Evolutionary conservation across 2,329 filamentous ascomycete genomes (phyloP).

Genomic region (Hymenoscyphus repandus): DNA sequence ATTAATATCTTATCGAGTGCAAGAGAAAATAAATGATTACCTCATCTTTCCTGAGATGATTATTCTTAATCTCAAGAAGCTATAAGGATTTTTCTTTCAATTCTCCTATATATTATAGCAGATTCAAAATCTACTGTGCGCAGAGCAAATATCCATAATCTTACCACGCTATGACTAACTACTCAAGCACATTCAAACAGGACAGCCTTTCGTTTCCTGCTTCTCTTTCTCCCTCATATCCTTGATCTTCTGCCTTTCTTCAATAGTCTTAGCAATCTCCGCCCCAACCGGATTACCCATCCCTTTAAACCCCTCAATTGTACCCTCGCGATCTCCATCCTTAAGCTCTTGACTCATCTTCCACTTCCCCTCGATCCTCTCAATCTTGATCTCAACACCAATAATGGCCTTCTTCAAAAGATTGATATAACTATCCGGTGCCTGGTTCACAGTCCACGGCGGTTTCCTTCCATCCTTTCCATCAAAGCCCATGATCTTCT

Average conservation of each 20-base stretch:
- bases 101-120: not conserved
- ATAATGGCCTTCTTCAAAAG: slow-evolving; percentile 54
- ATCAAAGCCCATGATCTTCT: slow-evolving; percentile 50
- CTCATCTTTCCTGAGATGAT: not conserved
- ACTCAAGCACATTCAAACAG: not conserved
- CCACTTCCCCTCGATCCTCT: slow-evolving; percentile 53
- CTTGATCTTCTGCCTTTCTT: slow-evolving; percentile 1
- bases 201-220: not conserved
- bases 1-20: no score
- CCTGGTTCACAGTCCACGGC: slow-evolving; percentile 54
- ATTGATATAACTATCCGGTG: slow-evolving; percentile 50
- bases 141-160: no score
- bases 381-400: slow-evolving; percentile 54
- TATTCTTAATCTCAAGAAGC: no score
- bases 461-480: slow-evolving; percentile 31
- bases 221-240: not conserved
- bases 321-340: slow-evolving; percentile 48
- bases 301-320: slow-evolving; percentile 49
- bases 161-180: no score
- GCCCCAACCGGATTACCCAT: slow-evolving; percentile 27
- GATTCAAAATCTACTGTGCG: no score
- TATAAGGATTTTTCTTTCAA: not conserved
- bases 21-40: not conserved
- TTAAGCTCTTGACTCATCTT: slow-evolving; percentile 62
- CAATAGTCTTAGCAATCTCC: not conserved